A percentile compares a stretch with the other conserved stretches of the same genome.
Conservation (phyloP, 2,329 filamentous ascomycete species). For the Aspergillus phoenicis region DNA sequence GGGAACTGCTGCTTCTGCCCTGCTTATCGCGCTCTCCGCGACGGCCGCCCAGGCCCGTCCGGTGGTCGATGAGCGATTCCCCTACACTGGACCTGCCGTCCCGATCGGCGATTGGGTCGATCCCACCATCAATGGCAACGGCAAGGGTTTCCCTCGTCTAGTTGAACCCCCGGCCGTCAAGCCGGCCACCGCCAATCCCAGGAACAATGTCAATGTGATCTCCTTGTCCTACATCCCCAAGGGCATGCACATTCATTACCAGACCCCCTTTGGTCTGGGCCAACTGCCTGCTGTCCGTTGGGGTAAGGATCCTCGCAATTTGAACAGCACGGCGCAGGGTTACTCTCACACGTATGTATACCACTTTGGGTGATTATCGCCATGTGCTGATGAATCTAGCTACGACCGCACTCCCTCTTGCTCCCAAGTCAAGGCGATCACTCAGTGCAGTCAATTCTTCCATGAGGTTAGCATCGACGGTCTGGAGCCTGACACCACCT, state of each 20-base stretch:
- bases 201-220: constrained; percentile 58
- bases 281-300: constrained; percentile 48
- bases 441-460: constrained; percentile 56
- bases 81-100: constrained; percentile 53
- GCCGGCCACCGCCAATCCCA: constrained; percentile 46
- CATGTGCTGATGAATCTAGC: constrained; percentile 25
- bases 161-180: constrained; percentile 55
- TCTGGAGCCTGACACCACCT: constrained; percentile 49
- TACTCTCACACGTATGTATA: constrained; percentile 43
- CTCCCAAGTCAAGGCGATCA: constrained; percentile 47
- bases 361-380: not conserved
- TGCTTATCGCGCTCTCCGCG: constrained; percentile 27
- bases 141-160: constrained; percentile 55
- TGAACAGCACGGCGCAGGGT: constrained; percentile 44
- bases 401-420: constrained; percentile 57
- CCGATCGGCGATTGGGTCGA: constrained; percentile 58
- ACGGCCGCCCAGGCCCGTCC: constrained; percentile 26
- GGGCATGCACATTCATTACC: constrained; percentile 57
- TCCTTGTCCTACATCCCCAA: constrained; percentile 51
- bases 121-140: constrained; percentile 54
- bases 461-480: constrained; percentile 52
- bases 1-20: constrained; percentile 22
- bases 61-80: constrained; percentile 48
- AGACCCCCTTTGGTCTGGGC: constrained; percentile 57
- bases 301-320: constrained; percentile 39